Evolutionary conservation across 495 filamentous ascomycete species (phyloP).

Genomic region (Pseudevernia furfuracea): DNA sequence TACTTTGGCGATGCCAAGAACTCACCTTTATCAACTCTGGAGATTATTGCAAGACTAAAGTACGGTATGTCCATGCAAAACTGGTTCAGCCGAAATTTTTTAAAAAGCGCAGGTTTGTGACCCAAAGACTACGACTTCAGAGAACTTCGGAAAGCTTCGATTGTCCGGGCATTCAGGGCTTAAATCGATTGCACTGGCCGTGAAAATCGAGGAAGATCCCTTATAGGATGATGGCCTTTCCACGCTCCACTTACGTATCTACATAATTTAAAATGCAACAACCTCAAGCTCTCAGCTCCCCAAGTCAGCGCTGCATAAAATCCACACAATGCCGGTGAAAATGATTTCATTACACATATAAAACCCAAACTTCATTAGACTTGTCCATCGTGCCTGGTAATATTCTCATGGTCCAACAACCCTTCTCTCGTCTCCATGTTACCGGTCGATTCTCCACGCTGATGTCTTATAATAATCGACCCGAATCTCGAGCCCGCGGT

Average conservation of each 20-base stretch:
- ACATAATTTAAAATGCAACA: no score
- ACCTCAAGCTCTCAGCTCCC: neutral
- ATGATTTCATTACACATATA: neutral
- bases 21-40: no score
- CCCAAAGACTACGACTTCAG: no score
- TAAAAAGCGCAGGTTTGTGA: neutral
- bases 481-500: slow-evolving; percentile 4
- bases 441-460: neutral
- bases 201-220: neutral
- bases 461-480: neutral
- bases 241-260: neutral
- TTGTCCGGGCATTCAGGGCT: neutral
- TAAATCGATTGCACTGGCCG: neutral
- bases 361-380: neutral
- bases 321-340: neutral
- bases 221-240: neutral
- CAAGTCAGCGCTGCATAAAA: neutral
- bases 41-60: no score
- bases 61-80: no score
- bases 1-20: no score
- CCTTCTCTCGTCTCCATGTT: neutral
- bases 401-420: neutral
- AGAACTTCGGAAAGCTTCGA: no score
- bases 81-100: no score
- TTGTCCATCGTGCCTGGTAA: neutral